These are phyloP conservation scores for Eucalyptus marginata DNA, from an alignment of 345 rosid genomes.

Conservation along the genomic window DNA sequence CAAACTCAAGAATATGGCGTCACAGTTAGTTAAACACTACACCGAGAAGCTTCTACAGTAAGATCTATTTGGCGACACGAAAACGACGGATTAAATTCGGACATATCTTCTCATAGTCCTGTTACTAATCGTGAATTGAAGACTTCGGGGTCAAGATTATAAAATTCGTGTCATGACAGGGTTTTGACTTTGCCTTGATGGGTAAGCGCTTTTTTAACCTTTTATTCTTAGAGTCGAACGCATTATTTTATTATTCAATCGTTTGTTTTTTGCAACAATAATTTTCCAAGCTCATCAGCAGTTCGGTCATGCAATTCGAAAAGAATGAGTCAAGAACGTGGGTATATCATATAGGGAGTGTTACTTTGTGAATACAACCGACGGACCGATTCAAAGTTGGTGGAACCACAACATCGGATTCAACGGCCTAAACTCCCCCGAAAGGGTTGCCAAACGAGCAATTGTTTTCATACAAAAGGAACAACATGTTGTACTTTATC, in stretches of 20 bases:
- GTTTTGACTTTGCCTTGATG: not conserved
- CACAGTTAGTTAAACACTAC: not conserved
- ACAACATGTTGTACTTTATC: not conserved
- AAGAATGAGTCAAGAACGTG: not conserved
- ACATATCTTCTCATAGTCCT: not conserved
- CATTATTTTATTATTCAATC: not conserved
- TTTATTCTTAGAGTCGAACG: not conserved
- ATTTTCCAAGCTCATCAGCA: not conserved
- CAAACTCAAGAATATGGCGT: not conserved
- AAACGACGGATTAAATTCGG: not conserved
- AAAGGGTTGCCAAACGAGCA: conserved; percentile 21
- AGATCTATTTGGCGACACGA: not conserved
- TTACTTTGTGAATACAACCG: not conserved
- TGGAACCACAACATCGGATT: conserved; percentile 28
- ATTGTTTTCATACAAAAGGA: not conserved
- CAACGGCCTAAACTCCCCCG: conserved; percentile 23
- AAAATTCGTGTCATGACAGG: not conserved
- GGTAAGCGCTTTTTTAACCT: not conserved
- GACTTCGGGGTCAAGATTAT: not conserved
- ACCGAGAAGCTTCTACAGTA: not conserved
- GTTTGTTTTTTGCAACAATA: not conserved
- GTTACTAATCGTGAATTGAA: not conserved
- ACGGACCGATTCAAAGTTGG: conserved; percentile 35
- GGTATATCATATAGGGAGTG: not conserved
- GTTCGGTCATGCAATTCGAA: not conserved